Evolutionary conservation across 345 rosid species (phyloP).

Genomic region (Lepidium didymum): DNA sequence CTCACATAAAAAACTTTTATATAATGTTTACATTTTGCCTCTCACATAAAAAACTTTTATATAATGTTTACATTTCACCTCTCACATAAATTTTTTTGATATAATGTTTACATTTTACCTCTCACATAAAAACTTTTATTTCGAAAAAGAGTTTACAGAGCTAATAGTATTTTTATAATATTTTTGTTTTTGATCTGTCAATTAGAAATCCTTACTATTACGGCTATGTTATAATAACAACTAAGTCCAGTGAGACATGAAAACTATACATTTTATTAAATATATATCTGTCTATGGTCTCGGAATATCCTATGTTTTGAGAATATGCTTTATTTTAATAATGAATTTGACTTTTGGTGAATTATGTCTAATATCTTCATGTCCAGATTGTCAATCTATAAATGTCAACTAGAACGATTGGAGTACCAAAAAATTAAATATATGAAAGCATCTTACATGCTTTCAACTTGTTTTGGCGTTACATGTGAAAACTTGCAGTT

Average conservation of each 20-base stretch:
- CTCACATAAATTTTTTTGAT: background rate
- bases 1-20: no score
- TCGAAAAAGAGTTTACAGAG: no score
- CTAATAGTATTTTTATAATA: no score
- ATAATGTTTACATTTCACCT: no score
- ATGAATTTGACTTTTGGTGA: conserved; percentile 12
- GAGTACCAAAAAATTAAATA: background rate
- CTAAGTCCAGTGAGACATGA: background rate
- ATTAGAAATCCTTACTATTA: background rate
- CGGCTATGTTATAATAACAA: background rate
- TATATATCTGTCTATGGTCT: background rate
- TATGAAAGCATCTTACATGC: background rate
- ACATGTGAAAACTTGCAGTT: background rate
- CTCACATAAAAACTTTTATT: no score
- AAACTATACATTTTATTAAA: background rate
- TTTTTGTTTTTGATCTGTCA: background rate
- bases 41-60: no score
- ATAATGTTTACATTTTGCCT: no score
- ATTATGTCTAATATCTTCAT: conserved; percentile 7
- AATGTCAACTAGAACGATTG: conserved; percentile 19
- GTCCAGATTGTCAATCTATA: conserved; percentile 9
- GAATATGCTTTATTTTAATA: conserved; percentile 22
- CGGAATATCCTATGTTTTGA: conserved; percentile 10
- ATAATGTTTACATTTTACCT: no score
- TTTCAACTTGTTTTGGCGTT: background rate